Evolutionary conservation across 2,329 filamentous ascomycete species (phyloP), one percentile per base, ranked within the genome.

Genomic region (Leptosphaerulina australis): DNA sequence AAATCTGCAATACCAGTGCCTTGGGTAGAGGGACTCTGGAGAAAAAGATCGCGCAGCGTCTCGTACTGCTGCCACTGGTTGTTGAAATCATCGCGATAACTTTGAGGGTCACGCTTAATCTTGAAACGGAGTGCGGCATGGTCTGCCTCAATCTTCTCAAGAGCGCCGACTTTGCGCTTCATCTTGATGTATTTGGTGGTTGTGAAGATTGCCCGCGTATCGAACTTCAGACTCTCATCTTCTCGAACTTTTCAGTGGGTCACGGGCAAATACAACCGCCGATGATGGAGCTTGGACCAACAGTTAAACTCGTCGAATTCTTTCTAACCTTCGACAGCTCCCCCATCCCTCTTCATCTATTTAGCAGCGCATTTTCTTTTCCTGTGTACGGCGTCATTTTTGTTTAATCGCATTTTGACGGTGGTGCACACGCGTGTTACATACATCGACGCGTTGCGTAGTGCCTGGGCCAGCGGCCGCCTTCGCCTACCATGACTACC

Each of bases 31-130:
- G 94, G 94, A 37, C 90, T 88, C 31, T 88, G 84, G 66, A 96
- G 82, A 76, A 97, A 97, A 62, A 97, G 91, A 68, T 96, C 91
- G 53, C 90, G 86, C 70, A 96, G 89, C 18, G 90, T 88, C 72
- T 92, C 87, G 81, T 97, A 97, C 73, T 96, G 92, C 69, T 88
- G 85, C 81, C 90, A 95, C 74, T 97, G 90, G 67, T 88, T 87
- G 59, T 86, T 76, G 67, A 96, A 96, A 68, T 97, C 93, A 60
- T 95, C 90, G 55, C 87, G 83, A 75, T 97, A 97, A 3, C 91
- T 95, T 81, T 86, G 84, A 35, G 92, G 91, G 76, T 97, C 92
- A 72, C 87, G 83, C 59, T 88, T 84, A 69, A 96, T 91, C 77
- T 96, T 96, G 79, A 96, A 90, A 71, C 96, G 91, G 41, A 97